phyloP scores from a whole-genome alignment of 2,329 filamentous ascomycete genomes.

The Microdochium nivale region DNA sequence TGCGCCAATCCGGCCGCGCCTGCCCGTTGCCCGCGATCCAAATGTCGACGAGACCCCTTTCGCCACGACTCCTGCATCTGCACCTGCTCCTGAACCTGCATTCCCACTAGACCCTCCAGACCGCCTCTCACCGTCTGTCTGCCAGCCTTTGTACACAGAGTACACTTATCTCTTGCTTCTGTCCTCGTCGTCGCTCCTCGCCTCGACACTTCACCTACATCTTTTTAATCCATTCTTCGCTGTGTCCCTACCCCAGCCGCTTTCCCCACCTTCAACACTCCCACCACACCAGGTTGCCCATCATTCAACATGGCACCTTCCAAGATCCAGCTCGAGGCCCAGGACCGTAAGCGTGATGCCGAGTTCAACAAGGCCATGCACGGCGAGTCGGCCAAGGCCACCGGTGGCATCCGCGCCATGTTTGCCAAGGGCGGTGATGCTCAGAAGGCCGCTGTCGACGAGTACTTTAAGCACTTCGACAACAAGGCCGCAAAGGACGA shows the following conservation, averaged over 20 bases:
- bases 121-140: not conserved
- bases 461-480: slow-evolving; percentile 97
- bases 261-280: not conserved
- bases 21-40: not conserved
- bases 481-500: slow-evolving; percentile 71
- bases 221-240: not conserved
- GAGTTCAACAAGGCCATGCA: slow-evolving; percentile 87
- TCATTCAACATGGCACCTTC: slow-evolving; percentile 34
- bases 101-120: not conserved
- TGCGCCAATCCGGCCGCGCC: not conserved
- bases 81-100: too few species aligned
- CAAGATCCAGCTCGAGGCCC: slow-evolving; percentile 57
- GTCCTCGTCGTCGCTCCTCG: not conserved
- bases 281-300: not conserved
- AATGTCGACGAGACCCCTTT: not conserved
- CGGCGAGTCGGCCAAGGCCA: slow-evolving; percentile 57
- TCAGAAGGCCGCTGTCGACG: slow-evolving; percentile 74
- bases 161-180: not conserved
- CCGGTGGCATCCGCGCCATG: slow-evolving; percentile 75
- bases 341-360: slow-evolving; percentile 80
- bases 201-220: not conserved
- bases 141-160: not conserved
- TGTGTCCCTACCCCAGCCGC: not conserved
- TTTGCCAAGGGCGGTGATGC: slow-evolving; percentile 69
- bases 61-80: not conserved